A percentile compares a stretch with the other conserved stretches of the same genome.
Evolutionary conservation across 192 early-diverging fungal genomes (phyloP).

Genomic region (Dimargaris verticillata): DNA sequence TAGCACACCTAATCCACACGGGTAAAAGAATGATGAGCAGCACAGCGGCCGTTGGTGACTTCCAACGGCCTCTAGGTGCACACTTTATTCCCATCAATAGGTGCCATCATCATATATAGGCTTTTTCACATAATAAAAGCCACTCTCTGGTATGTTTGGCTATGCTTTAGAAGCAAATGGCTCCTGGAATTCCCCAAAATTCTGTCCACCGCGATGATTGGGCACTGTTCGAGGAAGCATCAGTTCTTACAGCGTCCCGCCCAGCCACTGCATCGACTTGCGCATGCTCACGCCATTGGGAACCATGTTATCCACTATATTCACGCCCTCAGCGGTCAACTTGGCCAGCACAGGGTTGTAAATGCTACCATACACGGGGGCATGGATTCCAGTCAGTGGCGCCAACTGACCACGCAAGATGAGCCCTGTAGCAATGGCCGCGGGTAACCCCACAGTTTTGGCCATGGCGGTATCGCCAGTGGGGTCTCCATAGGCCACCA

Average conservation of each 20-base stretch:
- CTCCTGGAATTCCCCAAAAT: too few species aligned
- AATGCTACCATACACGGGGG: constrained; percentile 49
- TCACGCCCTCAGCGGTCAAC: constrained; percentile 42
- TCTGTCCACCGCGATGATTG: too few species aligned
- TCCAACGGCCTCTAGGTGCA: too few species aligned
- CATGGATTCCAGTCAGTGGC: constrained; percentile 38
- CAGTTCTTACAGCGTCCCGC: background rate
- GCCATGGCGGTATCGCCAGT: constrained; percentile 66
- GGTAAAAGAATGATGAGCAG: too few species aligned
- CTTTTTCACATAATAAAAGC: too few species aligned
- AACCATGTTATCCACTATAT: constrained; percentile 32
- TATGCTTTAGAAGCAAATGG: too few species aligned
- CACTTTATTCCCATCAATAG: too few species aligned
- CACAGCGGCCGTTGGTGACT: too few species aligned
- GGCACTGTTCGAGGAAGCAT: too few species aligned
- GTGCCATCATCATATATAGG: too few species aligned
- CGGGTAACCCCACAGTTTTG: constrained; percentile 61
- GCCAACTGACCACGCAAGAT: constrained; percentile 30
- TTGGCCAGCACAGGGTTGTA: constrained; percentile 53
- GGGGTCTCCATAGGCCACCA: constrained; percentile 45
- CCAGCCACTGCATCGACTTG: background rate
- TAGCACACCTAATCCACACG: too few species aligned
- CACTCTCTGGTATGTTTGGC: too few species aligned
- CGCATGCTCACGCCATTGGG: constrained; percentile 4
- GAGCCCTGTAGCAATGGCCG: constrained; percentile 59